Evolutionary conservation across 768 basidiomycete species (phyloP), one percentile per base, ranked within the genome.

Genomic region (Panus rudis): DNA sequence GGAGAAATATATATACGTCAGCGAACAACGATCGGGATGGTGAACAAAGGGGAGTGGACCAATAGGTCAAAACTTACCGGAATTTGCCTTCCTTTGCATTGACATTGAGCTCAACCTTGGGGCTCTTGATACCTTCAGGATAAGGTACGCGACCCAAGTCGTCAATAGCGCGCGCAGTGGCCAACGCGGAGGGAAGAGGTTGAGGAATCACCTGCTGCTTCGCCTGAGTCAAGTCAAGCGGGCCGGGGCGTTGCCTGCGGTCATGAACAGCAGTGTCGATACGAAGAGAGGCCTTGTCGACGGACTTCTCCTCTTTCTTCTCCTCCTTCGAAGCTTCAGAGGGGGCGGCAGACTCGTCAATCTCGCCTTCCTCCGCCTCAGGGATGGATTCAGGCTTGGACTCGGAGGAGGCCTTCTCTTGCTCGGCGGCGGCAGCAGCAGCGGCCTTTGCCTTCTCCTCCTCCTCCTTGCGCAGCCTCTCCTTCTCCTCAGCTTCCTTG

Each of bases 151-250:
- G 67, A 25, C 71, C 71, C 37, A 98, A 75, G 62, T 94, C 84
- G 39, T 85, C 81, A 51, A 99, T 94, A 49, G 80, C 76, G 41
- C 82, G 78, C 27, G 94, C 94, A 8, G 88, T 83, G 12, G 81
- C 78, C 32, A 97, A 68, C 0, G 83, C 79, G 39, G 81, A 84
- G 14, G 75, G 77, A 43, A 75, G 72, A 31, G 76, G 60, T 6
- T 68, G 61, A 17, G 73, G 56, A 35, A 69, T 57, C 26, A 55
- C 57, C 31, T 67, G 58, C 46, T 60, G 68, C 55, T 69, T 73
- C 7, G 81, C 66, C 11, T 62, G 66, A 8, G 76, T 70, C 31
- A 91, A 76, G 53, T 91, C 81, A 25, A 91, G 76, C 24, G 75
- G 83, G 42, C 78, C 85, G 20, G 88, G 87, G 22, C 84, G 78